Conservation (phyloP, 768 basidiomycete species). For the Lactifluus hygrophoroides region DNA sequence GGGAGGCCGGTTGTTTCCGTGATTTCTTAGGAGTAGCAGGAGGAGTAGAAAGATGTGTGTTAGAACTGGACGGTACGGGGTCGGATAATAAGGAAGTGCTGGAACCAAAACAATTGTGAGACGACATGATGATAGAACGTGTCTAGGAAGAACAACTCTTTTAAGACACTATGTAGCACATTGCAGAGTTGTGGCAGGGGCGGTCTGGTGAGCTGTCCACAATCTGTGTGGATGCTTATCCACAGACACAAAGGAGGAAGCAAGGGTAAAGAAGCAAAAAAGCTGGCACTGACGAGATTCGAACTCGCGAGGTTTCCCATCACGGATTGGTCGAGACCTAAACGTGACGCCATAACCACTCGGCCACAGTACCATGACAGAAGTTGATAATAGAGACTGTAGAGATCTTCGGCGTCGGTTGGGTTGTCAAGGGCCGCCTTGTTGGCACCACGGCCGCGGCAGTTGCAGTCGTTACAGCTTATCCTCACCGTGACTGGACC, state of each 20-base stretch:
- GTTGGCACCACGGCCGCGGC: no score
- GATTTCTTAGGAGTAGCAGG: not conserved
- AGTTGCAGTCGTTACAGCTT: not conserved
- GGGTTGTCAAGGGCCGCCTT: constrained; percentile 9
- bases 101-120: not conserved
- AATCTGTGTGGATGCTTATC: not conserved
- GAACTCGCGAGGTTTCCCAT: constrained; percentile 54
- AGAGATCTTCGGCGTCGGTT: no score
- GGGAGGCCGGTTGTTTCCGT: constrained; percentile 13
- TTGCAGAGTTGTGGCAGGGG: constrained; percentile 4
- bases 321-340: constrained; percentile 40
- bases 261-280: constrained; percentile 12
- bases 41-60: not conserved
- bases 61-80: not conserved
- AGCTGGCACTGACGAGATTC: constrained; percentile 52
- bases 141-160: not conserved
- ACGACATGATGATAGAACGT: constrained; percentile 1
- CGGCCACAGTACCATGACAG: constrained; percentile 42
- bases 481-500: not conserved
- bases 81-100: not conserved
- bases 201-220: not conserved
- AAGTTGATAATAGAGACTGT: not conserved
- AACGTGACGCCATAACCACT: constrained; percentile 56
- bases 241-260: no score
- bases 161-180: constrained; percentile 7